These are phyloP conservation scores for Trapa bicornis DNA, from an alignment of 345 rosid genomes.

Conservation along the genomic window DNA sequence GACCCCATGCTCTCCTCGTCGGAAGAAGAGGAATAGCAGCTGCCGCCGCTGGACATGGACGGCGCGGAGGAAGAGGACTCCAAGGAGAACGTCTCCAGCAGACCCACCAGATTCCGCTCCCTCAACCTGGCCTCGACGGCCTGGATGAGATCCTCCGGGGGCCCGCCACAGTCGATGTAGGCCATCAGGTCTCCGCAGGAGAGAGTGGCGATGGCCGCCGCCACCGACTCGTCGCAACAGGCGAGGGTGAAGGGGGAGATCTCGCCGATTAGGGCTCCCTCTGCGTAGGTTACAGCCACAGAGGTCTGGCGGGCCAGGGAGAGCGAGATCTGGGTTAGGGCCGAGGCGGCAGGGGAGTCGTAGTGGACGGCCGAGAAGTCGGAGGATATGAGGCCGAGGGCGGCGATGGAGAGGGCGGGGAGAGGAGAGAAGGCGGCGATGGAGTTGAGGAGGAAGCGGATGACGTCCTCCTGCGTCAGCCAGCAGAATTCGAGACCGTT, in stretches of 20 bases:
- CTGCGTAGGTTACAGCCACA: constrained; percentile 53
- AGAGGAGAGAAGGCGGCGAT: constrained; percentile 67
- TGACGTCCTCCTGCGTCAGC: constrained; percentile 80
- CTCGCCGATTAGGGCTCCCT: constrained; percentile 56
- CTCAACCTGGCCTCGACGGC: constrained; percentile 39
- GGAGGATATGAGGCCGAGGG: constrained; percentile 37
- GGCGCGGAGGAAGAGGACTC: constrained; percentile 49
- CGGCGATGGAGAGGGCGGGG: constrained; percentile 52
- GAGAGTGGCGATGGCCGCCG: constrained; percentile 61
- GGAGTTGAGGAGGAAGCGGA: constrained; percentile 59
- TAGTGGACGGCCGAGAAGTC: constrained; percentile 41
- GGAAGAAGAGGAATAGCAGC: constrained; percentile 31
- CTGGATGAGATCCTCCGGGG: constrained; percentile 59
- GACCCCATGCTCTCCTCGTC: constrained; percentile 48
- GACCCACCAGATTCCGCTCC: constrained; percentile 30
- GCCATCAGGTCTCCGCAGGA: constrained; percentile 75
- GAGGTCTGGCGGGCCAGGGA: constrained; percentile 49
- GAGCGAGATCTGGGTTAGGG: constrained; percentile 33
- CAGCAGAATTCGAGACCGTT: constrained; percentile 72
- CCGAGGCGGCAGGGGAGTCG: constrained; percentile 50
- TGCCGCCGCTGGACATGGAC: constrained; percentile 11
- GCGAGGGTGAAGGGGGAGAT: constrained; percentile 60
- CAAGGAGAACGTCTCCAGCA: constrained; percentile 34
- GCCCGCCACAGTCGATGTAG: constrained; percentile 73
- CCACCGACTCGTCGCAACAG: constrained; percentile 55